Base-by-base conservation (phyloP, 2,329 filamentous ascomycete genomes). In the Aspergillus bombycis region DNA sequence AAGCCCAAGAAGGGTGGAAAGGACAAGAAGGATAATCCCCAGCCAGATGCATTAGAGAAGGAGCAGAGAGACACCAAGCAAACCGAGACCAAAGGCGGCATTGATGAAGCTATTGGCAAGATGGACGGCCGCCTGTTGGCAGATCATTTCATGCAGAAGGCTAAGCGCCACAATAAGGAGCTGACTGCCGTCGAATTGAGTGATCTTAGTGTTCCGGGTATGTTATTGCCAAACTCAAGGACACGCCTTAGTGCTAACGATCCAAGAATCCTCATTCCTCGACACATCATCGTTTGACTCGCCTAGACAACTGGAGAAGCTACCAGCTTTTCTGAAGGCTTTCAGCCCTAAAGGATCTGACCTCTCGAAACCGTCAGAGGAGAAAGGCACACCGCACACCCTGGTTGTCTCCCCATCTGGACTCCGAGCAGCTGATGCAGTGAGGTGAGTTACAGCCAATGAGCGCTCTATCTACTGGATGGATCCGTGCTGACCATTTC, bases 361-460 rank as follows among this genome's bases (percentile, higher is more conserved):
- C 61, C 82, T 97, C 23, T 84, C 84, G 1, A 84, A 86, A 60
- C 85, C 91, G 0, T 86, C 91, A 0, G 86, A 90, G 79, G 83
- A 88, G 71, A 89, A 89, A 46, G 91, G 91, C 7, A 82, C 88
- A 1, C 91, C 91, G 36, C 95, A 98, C 77, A 98, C 94, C 1
- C 84, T 99, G 60, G 88, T 99, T 41, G 86, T 99, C n/a, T 88
- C 94, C 14, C 88, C 88, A 10, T 93, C 94, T 7, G 95, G 93
- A 0, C 82, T 97, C 61, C 85, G 95, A 72, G 93, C 95, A 5
- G 93, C 94, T 19, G 92, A 98, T 73, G 80, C 97, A 54, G 89
- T 91, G 32, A 87, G 90, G 89, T 91, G 81, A 50, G 77, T 70
- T 21, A 30, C 6, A 23, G 38, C 26, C 11, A 19, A 50, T 41